Evolutionary conservation across 768 basidiomycete genomes (phyloP).

Genomic region (Gloeophyllum trabeum): DNA sequence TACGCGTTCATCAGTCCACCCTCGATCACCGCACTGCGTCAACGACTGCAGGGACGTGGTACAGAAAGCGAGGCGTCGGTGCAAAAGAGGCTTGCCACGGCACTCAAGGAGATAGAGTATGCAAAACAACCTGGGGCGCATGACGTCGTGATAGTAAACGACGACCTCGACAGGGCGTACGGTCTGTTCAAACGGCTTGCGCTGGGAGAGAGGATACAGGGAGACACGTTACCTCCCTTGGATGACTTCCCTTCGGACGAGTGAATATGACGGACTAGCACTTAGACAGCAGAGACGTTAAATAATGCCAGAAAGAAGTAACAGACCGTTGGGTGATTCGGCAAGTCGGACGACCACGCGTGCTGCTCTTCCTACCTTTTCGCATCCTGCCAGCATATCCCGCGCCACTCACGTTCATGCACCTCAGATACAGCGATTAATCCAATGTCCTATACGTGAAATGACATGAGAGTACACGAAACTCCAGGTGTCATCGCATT

Average conservation of each 20-base stretch:
- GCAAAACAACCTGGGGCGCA: constrained; percentile 67
- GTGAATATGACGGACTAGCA: no score
- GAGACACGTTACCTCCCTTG: constrained; percentile 58
- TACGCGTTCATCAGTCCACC: constrained; percentile 93
- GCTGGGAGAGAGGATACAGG: constrained; percentile 46
- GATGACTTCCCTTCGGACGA: constrained; percentile 34
- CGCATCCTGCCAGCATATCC: no score
- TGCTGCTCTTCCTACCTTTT: no score
- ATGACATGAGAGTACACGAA: no score
- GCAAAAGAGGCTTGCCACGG: constrained; percentile 64
- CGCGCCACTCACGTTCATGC: no score
- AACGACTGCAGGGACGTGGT: constrained; percentile 66
- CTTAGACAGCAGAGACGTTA: no score
- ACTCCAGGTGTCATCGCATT: no score
- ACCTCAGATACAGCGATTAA: no score
- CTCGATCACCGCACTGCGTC: constrained; percentile 53
- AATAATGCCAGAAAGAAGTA: no score
- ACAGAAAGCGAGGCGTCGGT: constrained; percentile 74
- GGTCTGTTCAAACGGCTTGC: constrained; percentile 65
- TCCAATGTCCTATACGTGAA: no score
- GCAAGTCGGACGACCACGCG: no score
- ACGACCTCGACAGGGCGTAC: constrained; percentile 79
- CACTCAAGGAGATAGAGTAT: constrained; percentile 72
- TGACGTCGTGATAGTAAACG: constrained; percentile 84
- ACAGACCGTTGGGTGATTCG: no score